A percentile compares a stretch with the other conserved stretches of the same genome.
Evolutionary conservation across 164 flowering plant genomes (phyloP).

Genomic region (Dillenia turbinata): DNA sequence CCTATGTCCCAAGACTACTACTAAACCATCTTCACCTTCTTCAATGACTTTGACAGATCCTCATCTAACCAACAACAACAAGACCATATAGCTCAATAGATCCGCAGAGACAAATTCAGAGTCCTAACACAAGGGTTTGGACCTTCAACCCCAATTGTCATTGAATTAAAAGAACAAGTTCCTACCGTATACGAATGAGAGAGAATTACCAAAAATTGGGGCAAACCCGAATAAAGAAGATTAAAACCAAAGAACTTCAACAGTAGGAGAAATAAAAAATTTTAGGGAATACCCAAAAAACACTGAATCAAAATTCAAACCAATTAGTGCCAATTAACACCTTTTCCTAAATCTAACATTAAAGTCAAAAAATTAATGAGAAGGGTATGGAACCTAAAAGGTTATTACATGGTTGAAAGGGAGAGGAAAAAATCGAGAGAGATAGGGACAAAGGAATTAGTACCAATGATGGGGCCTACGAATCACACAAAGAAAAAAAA

Average conservation of each 20-base stretch:
- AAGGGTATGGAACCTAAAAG: constrained; percentile 15
- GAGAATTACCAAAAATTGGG: background rate
- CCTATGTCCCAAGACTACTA: constrained; percentile 80
- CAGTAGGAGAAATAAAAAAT: background rate
- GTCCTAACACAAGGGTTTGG: constrained; percentile 37
- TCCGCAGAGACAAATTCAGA: constrained; percentile 64
- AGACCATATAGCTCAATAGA: constrained; percentile 49
- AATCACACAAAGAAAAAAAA: too few species aligned
- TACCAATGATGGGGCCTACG: too few species aligned
- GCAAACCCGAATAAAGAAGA: constrained; percentile 18
- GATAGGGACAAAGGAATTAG: too few species aligned
- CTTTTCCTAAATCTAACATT: too few species aligned
- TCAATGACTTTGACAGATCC: constrained; percentile 71
- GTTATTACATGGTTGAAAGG: too few species aligned
- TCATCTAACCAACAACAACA: constrained; percentile 28
- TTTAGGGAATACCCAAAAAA: too few species aligned
- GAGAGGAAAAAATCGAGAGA: too few species aligned
- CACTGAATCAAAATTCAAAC: too few species aligned
- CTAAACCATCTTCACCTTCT: constrained; percentile 51
- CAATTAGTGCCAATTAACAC: too few species aligned
- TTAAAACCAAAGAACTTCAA: too few species aligned
- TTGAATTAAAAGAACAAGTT: constrained; percentile 33
- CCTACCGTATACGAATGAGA: constrained; percentile 31
- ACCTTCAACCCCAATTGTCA: constrained; percentile 38
- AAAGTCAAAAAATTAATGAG: too few species aligned